Evolutionary conservation across 1,284 basidiomycete genomes (phyloP).

Genomic region (Xerocomus amazonicus): DNA sequence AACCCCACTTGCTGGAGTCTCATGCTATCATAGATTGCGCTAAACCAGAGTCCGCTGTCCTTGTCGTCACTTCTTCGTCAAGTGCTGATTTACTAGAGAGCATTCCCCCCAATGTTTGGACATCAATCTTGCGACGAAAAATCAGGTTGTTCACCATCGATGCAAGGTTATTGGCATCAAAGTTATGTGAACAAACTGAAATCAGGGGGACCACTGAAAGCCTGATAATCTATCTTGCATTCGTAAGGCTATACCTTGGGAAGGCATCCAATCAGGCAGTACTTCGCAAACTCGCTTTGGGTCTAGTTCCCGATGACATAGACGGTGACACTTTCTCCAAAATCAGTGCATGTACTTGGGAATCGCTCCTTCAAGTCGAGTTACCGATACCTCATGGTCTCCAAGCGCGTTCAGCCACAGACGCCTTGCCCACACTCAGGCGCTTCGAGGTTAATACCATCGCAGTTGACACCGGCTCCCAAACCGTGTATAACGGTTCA

Average conservation of each 20-base stretch:
- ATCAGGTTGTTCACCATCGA: conserved; percentile 62
- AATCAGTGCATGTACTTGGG: conserved; percentile 54
- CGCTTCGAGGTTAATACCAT: conserved; percentile 70
- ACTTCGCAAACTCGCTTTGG: conserved; percentile 49
- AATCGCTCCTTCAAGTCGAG: conserved; percentile 50
- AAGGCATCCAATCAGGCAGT: conserved; percentile 49
- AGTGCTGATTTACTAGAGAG: conserved; percentile 55
- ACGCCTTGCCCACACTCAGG: conserved; percentile 42
- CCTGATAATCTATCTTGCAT: conserved; percentile 58
- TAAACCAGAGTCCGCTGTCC: conserved; percentile 52
- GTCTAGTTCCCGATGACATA: conserved; percentile 39
- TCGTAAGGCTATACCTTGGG: conserved; percentile 72
- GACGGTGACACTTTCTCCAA: conserved; percentile 44
- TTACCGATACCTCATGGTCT: conserved; percentile 25
- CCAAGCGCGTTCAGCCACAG: conserved; percentile 21
- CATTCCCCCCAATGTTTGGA: conserved; percentile 43
- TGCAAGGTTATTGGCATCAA: conserved; percentile 41
- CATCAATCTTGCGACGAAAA: conserved; percentile 43
- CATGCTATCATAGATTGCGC: conserved; percentile 61
- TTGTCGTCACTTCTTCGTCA: conserved; percentile 63
- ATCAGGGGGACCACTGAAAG: conserved; percentile 45
- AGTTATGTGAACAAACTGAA: conserved; percentile 32
- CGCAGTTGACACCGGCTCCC: conserved; percentile 51
- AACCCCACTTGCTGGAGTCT: conserved; percentile 62
- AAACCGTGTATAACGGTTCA: conserved; percentile 59